These are phyloP conservation scores for Monosporascus sp. DNA, from an alignment of 2,329 filamentous ascomycete genomes.

Conservation along the genomic window DNA sequence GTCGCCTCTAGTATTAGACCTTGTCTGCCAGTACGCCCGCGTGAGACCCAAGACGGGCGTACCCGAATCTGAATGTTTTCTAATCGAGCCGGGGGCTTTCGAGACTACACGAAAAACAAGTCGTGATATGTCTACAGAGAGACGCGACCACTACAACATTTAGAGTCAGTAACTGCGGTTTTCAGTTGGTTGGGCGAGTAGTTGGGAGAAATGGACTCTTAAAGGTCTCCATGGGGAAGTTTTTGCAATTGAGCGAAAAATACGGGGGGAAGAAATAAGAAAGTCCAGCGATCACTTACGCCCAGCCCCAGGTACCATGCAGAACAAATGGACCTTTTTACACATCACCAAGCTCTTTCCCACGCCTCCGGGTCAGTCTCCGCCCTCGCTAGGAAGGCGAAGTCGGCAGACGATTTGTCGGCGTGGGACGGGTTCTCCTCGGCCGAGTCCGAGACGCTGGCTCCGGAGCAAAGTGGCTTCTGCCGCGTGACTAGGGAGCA, in stretches of 20 bases:
- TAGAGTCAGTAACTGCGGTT: too few relatives aligned
- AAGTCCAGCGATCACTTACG: constrained; percentile 6
- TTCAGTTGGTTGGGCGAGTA: too few relatives aligned
- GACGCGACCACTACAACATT: constrained; percentile 39
- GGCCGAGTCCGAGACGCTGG: constrained; percentile 54
- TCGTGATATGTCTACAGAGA: constrained; percentile 30
- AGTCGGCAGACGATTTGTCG: constrained; percentile 22
- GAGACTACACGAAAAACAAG: constrained; percentile 23
- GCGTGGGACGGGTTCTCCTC: constrained; percentile 36
- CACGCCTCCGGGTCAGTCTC: constrained; percentile 22
- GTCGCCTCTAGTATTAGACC: constrained; percentile 25
- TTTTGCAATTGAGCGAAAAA: too few relatives aligned
- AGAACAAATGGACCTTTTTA: constrained; percentile 12
- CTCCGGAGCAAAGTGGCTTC: constrained; percentile 51
- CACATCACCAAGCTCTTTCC: constrained; percentile 20
- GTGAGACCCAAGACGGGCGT: not conserved
- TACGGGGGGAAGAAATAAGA: too few relatives aligned
- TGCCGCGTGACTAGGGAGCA: constrained; percentile 24
- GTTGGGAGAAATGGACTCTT: too few relatives aligned
- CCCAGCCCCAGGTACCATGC: constrained; percentile 32
- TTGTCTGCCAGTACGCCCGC: not conserved
- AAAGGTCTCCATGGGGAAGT: too few relatives aligned
- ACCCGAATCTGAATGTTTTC: constrained; percentile 19
- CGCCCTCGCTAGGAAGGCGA: constrained; percentile 7
- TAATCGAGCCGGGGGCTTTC: constrained; percentile 31